Base-by-base conservation (phyloP, 2,329 filamentous ascomycete genomes). In the Penicillium sclerotiorum region DNA sequence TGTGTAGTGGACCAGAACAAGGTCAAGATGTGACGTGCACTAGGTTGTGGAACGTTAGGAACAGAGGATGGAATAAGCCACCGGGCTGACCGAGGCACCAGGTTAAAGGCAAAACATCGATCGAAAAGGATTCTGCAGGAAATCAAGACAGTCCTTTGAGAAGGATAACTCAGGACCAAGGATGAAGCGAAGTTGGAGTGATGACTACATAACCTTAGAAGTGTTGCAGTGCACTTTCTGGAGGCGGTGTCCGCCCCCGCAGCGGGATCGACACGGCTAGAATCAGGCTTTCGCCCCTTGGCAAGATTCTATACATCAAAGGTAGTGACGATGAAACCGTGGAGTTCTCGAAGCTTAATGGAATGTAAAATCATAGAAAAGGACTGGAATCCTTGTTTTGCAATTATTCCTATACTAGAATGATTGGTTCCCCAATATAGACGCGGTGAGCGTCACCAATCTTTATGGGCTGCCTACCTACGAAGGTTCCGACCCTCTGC, bases 211-310 rank as follows among this genome's bases (percentile, higher is more conserved):
- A n/a, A n/a, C n/a, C n/a, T n/a, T n/a, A n/a, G n/a, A n/a, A n/a
- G n/a, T n/a, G n/a, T n/a, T 45, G 25, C 33, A 44, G 35, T 25
- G 13, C 42, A 7, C 21, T 47, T 25, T 15, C 25, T 38, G 20
- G 46, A 41, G 57, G 57, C 57, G 57, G 57, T 59, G 57, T 57
- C 57, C 25, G 44, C 45, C 57, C 57, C 57, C 57, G 57, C 57
- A 59, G 28, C 41, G 50, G 50, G 55, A 59, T 58, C 55, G 52
- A 52, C 55, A 23, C 27, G 45, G 35, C 25, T 40, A 38, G n/a
- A 37, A 38, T 28, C 27, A 43, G 40, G 28, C 39, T 42, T 42
- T 17, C 23, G 23, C 38, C 17, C 40, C 13, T 22, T 43, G 27
- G 20, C 18, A 2, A 9, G 12, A 12, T 13, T 30, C 17, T 21